Percentiles rank a stretch among this genome's conserved stretches.
phyloP scores from a whole-genome alignment of 192 early-diverging fungal genomes.

The Entrophospora sp. region DNA sequence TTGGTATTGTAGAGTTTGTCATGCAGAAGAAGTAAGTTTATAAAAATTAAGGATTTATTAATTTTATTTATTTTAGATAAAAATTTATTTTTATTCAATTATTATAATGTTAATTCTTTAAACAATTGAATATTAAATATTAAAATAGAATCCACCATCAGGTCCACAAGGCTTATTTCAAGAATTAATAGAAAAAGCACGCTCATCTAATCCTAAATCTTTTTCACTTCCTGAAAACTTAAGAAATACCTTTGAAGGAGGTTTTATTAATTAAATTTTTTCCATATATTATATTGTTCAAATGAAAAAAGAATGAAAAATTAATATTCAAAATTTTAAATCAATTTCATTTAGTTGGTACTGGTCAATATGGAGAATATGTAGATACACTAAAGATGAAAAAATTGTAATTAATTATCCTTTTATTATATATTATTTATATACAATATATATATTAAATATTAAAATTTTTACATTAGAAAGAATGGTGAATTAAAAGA shows the following conservation, averaged over 20 bases:
- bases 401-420: not conserved
- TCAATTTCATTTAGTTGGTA: not conserved
- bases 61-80: not conserved
- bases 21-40: conserved; percentile 21
- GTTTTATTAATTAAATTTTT: not conserved
- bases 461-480: not conserved
- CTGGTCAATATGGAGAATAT: conserved; percentile 1
- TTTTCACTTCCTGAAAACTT: not conserved
- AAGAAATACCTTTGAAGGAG: conserved; percentile 3
- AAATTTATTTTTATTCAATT: not conserved
- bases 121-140: no score
- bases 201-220: not conserved
- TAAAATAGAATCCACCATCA: not conserved
- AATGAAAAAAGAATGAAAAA: not conserved
- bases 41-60: not conserved
- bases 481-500: not conserved
- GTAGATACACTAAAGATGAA: not conserved
- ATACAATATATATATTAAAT: not conserved
- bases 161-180: not conserved
- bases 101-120: not conserved
- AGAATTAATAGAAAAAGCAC: conserved; percentile 1
- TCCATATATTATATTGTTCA: not conserved
- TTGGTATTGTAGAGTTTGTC: conserved; percentile 34
- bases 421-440: not conserved
- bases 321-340: not conserved